A percentile compares a stretch with the other conserved stretches of the same genome.
phyloP scores from a whole-genome alignment of 2,329 filamentous ascomycete species.

The Aureobasidium sp. region DNA sequence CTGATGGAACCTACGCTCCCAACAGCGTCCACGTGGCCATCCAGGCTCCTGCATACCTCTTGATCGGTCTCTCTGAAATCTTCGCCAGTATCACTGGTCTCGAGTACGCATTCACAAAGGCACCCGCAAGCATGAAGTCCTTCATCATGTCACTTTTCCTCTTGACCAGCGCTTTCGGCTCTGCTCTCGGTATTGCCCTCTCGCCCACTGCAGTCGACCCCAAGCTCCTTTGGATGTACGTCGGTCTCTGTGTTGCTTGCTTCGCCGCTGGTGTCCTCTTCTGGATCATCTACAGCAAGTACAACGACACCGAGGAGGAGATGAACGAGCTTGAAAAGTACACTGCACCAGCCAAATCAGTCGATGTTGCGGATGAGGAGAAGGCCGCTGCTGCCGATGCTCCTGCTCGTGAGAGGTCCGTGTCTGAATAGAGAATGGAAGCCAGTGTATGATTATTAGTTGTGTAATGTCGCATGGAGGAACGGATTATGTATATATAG shows the following conservation, averaged over 20 bases:
- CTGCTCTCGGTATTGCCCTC: constrained; percentile 53
- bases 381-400: not conserved
- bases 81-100: constrained; percentile 40
- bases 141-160: constrained; percentile 49
- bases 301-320: constrained; percentile 41
- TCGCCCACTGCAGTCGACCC: constrained; percentile 54
- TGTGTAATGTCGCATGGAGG: not conserved
- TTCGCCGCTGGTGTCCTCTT: constrained; percentile 20
- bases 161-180: constrained; percentile 50
- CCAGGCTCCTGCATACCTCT: constrained; percentile 37
- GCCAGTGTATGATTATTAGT: not conserved
- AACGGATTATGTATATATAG: constrained; percentile 8
- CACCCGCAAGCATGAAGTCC: constrained; percentile 38
- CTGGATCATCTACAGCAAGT: constrained; percentile 27
- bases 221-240: constrained; percentile 53
- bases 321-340: constrained; percentile 40
- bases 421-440: not conserved
- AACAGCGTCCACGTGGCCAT: constrained; percentile 38
- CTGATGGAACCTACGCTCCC: constrained; percentile 26
- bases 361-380: not conserved
- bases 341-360: not conserved
- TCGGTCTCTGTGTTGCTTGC: constrained; percentile 19
- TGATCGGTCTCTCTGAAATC: constrained; percentile 38
- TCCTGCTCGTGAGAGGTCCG: not conserved
- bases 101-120: constrained; percentile 40